These are phyloP conservation scores for Arxiozyma slooffiae DNA, from an alignment of 1,139 yeast species.

Conservation along the genomic window DNA sequence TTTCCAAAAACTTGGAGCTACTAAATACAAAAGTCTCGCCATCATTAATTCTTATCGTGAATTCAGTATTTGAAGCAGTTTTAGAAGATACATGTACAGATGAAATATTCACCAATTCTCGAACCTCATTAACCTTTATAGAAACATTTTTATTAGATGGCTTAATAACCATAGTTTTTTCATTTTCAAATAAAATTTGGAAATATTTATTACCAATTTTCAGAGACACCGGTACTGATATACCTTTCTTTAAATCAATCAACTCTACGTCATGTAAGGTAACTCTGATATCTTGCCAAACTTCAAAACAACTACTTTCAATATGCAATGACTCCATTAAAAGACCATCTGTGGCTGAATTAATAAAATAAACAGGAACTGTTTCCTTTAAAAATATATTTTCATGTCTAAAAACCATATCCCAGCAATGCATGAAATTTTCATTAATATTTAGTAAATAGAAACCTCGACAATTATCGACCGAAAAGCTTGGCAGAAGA, in stretches of 20 bases:
- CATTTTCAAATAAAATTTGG: constrained; percentile 41
- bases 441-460: constrained; percentile 57
- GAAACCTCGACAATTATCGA: constrained; percentile 44
- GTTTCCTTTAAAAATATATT: constrained; percentile 14
- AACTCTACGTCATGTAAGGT: constrained; percentile 31
- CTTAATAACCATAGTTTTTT: constrained; percentile 32
- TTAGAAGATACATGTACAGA: constrained; percentile 44
- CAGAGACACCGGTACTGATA: constrained; percentile 47
- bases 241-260: constrained; percentile 36
- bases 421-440: constrained; percentile 33
- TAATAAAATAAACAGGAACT: constrained; percentile 28
- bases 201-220: constrained; percentile 64
- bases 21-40: constrained; percentile 42
- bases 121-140: constrained; percentile 44
- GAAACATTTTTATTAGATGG: constrained; percentile 20
- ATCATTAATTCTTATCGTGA: constrained; percentile 45
- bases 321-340: constrained; percentile 44
- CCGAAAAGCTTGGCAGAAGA: constrained; percentile 40
- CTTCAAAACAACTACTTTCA: constrained; percentile 32
- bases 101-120: constrained; percentile 41
- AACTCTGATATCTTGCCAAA: constrained; percentile 48
- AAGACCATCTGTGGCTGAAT: constrained; percentile 43
- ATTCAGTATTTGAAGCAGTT: constrained; percentile 46
- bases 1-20: constrained; percentile 55
- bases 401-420: constrained; percentile 17